A percentile compares a stretch with the other conserved stretches of the same genome.
Evolutionary conservation across 2,329 filamentous ascomycete species (phyloP).

Genomic region (Paracoccidioides lutzii): DNA sequence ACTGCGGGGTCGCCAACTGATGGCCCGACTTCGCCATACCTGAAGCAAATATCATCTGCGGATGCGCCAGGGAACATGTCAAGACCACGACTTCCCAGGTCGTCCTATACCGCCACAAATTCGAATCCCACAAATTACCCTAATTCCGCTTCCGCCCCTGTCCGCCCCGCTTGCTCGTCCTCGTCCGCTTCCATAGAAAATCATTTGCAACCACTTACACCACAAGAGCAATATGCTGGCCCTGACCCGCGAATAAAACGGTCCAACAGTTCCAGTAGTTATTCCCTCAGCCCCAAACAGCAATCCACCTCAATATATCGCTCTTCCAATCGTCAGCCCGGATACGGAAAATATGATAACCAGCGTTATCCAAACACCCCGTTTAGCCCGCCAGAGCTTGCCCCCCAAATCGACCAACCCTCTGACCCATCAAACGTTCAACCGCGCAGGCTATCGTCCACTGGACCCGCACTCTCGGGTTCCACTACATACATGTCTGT

Average conservation of each 20-base stretch:
- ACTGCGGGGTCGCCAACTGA: constrained; percentile 15
- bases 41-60: not conserved
- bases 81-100: constrained; percentile 3
- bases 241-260: constrained; percentile 18
- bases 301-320: constrained; percentile 16
- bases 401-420: constrained; percentile 8
- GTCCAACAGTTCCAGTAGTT: constrained; percentile 18
- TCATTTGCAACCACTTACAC: constrained; percentile 17
- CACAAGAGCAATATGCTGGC: constrained; percentile 14
- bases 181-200: constrained; percentile 21
- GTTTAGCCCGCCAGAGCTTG: constrained; percentile 12
- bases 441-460: constrained; percentile 10
- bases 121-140: constrained; percentile 5
- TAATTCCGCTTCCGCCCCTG: constrained; percentile 8
- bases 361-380: constrained; percentile 9
- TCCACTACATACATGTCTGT: constrained; percentile 12
- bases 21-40: constrained; percentile 5
- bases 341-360: constrained; percentile 12
- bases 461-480: constrained; percentile 7
- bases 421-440: constrained; percentile 5
- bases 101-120: constrained; percentile 7
- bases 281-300: constrained; percentile 18
- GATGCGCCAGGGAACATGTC: not conserved
- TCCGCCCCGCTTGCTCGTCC: constrained; percentile 14
- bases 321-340: constrained; percentile 14